Conservation (phyloP, 1,139 yeast species). For the Debaryomyces psychrophilus region DNA sequence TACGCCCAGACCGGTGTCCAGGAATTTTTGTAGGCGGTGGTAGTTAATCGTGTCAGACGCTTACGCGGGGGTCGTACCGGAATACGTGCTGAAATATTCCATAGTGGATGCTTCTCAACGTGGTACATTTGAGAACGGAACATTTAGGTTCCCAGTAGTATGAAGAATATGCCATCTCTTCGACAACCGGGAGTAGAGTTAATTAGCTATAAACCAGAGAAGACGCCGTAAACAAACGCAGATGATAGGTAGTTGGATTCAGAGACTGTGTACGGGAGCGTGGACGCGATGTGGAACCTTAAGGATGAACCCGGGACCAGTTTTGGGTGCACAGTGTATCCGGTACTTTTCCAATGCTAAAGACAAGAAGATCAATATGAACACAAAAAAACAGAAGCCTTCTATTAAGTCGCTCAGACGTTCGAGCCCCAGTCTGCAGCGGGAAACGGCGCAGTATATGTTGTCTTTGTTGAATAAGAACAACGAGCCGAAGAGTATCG, state of each 20-base stretch:
- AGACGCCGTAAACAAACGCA: background rate
- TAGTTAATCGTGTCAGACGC: background rate
- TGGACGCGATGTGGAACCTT: background rate
- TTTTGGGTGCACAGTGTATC: background rate
- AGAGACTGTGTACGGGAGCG: background rate
- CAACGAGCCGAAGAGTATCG: slow-evolving; percentile 23
- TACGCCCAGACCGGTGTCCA: background rate
- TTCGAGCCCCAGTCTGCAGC: slow-evolving; percentile 25
- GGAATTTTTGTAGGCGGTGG: background rate
- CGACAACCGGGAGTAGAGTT: background rate
- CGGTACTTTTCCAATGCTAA: slow-evolving; percentile 2
- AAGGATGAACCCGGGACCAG: background rate
- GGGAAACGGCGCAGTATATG: slow-evolving; percentile 28
- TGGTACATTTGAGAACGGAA: background rate
- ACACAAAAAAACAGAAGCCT: slow-evolving; percentile 24
- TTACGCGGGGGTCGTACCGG: background rate
- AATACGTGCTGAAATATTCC: background rate
- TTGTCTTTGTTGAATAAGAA: slow-evolving; percentile 32
- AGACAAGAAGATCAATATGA: background rate
- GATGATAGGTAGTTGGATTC: slow-evolving; percentile 4
- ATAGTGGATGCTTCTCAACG: too few species aligned
- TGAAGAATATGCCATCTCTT: background rate
- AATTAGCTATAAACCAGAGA: background rate
- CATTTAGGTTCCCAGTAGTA: background rate
- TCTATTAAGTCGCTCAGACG: slow-evolving; percentile 32